Evolutionary conservation across 495 filamentous ascomycete genomes (phyloP).

Genomic region (Aspergillus baeticus): DNA sequence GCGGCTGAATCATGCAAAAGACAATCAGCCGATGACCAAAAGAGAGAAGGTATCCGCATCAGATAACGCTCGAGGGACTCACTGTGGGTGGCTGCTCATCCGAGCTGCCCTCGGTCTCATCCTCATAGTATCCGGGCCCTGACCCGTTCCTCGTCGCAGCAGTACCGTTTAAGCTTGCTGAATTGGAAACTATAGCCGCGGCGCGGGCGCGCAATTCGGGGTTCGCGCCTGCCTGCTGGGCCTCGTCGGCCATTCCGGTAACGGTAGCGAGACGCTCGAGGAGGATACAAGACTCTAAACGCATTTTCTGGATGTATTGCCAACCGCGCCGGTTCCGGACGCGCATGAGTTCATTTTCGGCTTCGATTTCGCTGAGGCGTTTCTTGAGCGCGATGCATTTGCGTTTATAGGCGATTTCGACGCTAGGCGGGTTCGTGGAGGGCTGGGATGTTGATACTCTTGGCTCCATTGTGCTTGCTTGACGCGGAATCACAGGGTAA

Average conservation of each 20-base stretch:
- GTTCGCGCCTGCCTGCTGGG: conserved; percentile 29
- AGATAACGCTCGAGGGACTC: conserved; percentile 14
- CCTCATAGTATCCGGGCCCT: conserved; percentile 32
- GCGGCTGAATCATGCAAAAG: conserved; percentile 55
- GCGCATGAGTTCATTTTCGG: conserved; percentile 77
- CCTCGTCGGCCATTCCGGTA: conserved; percentile 67
- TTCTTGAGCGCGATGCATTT: conserved; percentile 96
- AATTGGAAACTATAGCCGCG: conserved; percentile 32
- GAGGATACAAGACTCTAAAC: conserved; percentile 85
- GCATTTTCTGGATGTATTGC: conserved; percentile 84
- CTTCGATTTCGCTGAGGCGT: conserved; percentile 86
- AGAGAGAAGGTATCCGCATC: background rate
- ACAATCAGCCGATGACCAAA: background rate
- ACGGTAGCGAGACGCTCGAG: conserved; percentile 83
- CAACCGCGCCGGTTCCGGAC: conserved; percentile 76
- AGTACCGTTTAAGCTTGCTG: conserved; percentile 24
- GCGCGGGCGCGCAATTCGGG: conserved; percentile 38
- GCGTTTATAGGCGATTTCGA: conserved; percentile 91
- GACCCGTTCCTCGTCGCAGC: conserved; percentile 14
- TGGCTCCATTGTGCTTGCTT: conserved; percentile 11
- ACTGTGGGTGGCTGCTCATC: conserved; percentile 50
- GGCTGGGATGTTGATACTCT: conserved; percentile 23
- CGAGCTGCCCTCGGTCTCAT: conserved; percentile 50
- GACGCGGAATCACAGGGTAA: background rate
- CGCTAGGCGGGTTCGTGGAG: conserved; percentile 69